Conservation (phyloP, 768 basidiomycete genomes). For the Hygrophorus russula region DNA sequence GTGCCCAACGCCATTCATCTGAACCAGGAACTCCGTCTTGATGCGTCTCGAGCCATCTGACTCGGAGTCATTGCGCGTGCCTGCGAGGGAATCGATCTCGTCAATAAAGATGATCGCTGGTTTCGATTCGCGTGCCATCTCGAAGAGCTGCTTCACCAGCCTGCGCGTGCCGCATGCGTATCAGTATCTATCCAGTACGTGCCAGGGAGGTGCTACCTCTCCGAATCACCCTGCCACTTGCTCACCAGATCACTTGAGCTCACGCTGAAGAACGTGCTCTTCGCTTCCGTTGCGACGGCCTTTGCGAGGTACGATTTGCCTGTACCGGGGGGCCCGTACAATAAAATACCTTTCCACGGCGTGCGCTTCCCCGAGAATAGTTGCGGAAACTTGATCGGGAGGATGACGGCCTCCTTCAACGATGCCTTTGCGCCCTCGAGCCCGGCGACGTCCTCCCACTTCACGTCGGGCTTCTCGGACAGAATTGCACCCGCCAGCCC, state of each 20-base stretch:
- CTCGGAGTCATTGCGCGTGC: conserved; percentile 92
- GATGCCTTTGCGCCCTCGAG: conserved; percentile 92
- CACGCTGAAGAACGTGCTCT: conserved; percentile 97
- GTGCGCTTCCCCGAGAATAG: conserved; percentile 98
- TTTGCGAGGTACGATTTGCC: conserved; percentile 97
- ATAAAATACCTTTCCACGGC: conserved; percentile 90
- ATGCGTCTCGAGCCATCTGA: conserved; percentile 94
- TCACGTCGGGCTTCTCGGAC: conserved; percentile 88
- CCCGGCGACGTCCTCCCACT: conserved; percentile 98
- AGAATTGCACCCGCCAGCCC: conserved; percentile 83
- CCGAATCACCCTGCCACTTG: conserved; percentile 99
- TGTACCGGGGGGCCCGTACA: conserved; percentile 97
- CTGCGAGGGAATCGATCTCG: conserved; percentile 93
- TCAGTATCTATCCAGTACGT: conserved; percentile 1
- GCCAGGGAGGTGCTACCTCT: conserved; percentile 42
- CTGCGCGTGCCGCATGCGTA: conserved; percentile 24
- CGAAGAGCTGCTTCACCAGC: conserved; percentile 91
- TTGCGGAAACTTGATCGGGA: conserved; percentile 99
- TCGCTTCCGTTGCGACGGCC: conserved; percentile 97
- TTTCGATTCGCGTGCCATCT: conserved; percentile 91
- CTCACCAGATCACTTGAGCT: conserved; percentile 92
- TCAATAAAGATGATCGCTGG: conserved; percentile 99
- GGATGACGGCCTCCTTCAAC: conserved; percentile 94
- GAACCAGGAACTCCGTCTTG: conserved; percentile 95
- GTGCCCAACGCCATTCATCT: conserved; percentile 98